Evolutionary conservation across 2,329 filamentous ascomycete species (phyloP).

Genomic region (Botrytis pseudocinerea): DNA sequence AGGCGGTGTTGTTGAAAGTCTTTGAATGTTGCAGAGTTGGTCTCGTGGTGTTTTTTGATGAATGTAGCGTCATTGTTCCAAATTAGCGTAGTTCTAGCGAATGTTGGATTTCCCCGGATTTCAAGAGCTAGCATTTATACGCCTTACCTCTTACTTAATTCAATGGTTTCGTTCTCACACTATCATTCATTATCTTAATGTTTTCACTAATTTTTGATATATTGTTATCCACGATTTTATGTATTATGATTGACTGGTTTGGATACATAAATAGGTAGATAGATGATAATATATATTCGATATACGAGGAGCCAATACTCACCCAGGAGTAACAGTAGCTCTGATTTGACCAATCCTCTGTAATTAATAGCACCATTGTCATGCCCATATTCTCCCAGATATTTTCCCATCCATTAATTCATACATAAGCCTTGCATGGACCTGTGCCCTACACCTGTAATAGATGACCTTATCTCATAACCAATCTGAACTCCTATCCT

Average conservation of each 20-base stretch:
- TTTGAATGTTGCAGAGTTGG: not conserved
- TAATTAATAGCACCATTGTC: not conserved
- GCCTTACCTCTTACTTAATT: not conserved
- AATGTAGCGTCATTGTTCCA: not conserved
- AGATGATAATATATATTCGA: not conserved
- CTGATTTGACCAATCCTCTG: not conserved
- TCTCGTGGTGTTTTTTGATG: slow-evolving; percentile 3
- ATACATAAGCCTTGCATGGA: slow-evolving; percentile 4
- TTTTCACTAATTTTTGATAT: not conserved
- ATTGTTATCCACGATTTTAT: not conserved
- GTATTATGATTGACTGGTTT: not conserved
- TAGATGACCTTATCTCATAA: not conserved
- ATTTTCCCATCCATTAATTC: slow-evolving; percentile 8
- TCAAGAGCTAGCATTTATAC: not conserved
- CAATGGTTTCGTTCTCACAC: not conserved
- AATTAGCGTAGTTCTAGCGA: slow-evolving; percentile 8
- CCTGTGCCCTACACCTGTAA: not conserved
- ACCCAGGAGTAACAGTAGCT: not conserved
- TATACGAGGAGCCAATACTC: not conserved
- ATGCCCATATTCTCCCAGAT: not conserved
- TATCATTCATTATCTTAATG: not conserved
- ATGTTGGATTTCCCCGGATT: slow-evolving; percentile 4
- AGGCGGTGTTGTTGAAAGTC: not conserved
- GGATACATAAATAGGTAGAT: not conserved
- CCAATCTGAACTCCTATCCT: slow-evolving; percentile 5